Evolutionary conservation across 2,329 filamentous ascomycete species (phyloP), one percentile per base, ranked within the genome.

Genomic region (Neoarthrinium moseri): DNA sequence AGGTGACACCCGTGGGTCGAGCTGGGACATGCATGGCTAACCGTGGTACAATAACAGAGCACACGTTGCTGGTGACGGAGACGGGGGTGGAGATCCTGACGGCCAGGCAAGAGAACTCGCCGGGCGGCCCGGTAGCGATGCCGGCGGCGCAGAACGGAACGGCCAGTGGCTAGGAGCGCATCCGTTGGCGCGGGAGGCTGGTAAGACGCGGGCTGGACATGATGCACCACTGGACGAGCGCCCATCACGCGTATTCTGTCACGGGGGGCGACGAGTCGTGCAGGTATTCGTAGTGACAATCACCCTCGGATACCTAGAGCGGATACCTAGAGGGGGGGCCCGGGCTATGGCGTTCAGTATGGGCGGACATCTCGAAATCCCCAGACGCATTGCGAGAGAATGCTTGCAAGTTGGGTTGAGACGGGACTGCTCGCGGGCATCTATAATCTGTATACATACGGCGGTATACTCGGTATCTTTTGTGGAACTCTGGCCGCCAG

Each of bases 61-160:
- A 95, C 63, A 94, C 89, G 0, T 71, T 94, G 42, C 72, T 95
- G 8, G 89, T 95, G 3, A 95, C 90, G 0, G 88, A 91, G 61
- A 83, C 86, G 46, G 90, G 90, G 2, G 86, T 91, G 6, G 90
- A 95, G 68, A 75, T 95, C 39, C 67, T 95, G 61, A 95, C 90
- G 2, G 89, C 88, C 18, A 78, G 88, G 51, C 68, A 81, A 44
- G 75, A 80, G 21, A 77, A 84, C 59, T 92, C 87, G 15, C 90
- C 90, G 1, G 90, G 90, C 47, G 90, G 89, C 1, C 78, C 87
- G 4, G 67, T 89, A 38, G 73, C 81, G 4, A 81, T 85, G 69
- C 83, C 64, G 1, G 37, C 17, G 2, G 44, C 24, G 5, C 40
- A 53, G 30, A 56, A 59, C 21, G 51, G 47, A 17, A 44, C 47